Base-by-base conservation (phyloP, 768 basidiomycete species). In the Xerocomellus chrysenteron region DNA sequence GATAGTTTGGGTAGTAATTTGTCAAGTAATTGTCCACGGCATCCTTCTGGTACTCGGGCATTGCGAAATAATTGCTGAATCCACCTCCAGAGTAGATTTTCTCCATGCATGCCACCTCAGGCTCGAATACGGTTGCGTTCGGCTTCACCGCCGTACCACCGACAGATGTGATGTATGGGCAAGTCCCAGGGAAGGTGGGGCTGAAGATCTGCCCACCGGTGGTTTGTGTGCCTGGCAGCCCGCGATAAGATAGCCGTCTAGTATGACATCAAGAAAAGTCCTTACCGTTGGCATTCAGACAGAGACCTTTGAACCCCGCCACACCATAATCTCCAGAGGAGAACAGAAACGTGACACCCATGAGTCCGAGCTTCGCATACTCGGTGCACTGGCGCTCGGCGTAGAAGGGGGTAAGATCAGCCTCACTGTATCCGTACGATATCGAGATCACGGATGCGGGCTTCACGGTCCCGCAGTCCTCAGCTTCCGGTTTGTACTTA, bases 91-190 rank as follows among this genome's bases (percentile, higher is more conserved):
- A 69, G 71, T 87, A 83, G 68, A 69, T 75, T 48, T 79, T 73
- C 2, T 69, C 30, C 59, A 65, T 67, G 40, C 65, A 72, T 11
- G 82, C 85, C 33, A 80, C 73, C 66, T 89, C 86, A 5, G 86
- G 85, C 6, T 72, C 63, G 8, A 48, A 63, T 16, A 71, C 70
- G 7, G 68, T 73, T 3, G 65, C 49, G 35, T 70, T 71, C 4
- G 73, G 67, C 66, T 80, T 81, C 54, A 84, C 70, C 44, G 72
- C 71, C 1, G 75, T 79, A 1, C 76, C 67, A 12, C 82, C 81
- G 39, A 82, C 78, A 7, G 81, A 75, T 19, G 81, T 82, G 26
- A 82, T 66, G 50, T 75, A 82, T 1, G 81, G 80, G 58, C 81
- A 82, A 1, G 77, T 75, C 8, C 59, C 71, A 11, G 79, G 81